These are phyloP conservation scores for Colletotrichum musicola DNA, from an alignment of 2,329 filamentous ascomycete species.

Conservation along the genomic window DNA sequence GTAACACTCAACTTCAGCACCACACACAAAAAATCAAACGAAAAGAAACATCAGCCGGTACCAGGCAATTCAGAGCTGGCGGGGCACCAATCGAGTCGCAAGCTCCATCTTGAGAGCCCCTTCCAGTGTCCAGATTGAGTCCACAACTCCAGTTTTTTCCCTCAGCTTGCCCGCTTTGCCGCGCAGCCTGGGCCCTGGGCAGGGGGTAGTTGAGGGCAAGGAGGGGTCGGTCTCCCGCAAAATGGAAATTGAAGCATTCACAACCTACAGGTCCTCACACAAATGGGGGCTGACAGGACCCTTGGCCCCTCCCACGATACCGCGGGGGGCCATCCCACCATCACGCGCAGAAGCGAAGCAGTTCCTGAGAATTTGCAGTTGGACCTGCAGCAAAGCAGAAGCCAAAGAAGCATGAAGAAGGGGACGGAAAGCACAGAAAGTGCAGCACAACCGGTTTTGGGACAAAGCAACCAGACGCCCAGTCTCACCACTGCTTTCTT, in stretches of 20 bases:
- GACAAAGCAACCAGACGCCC: neutral
- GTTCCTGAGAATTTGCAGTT: neutral
- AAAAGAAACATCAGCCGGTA: neutral
- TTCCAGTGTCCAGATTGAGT: neutral
- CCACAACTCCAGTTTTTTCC: slow-evolving; percentile 19
- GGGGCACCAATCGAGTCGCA: slow-evolving; percentile 17
- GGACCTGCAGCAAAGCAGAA: neutral
- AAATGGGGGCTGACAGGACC: neutral
- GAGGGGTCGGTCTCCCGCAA: neutral
- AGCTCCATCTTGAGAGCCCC: neutral
- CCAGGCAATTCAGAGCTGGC: no score
- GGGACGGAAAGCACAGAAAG: no score
- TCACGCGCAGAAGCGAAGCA: slow-evolving; percentile 4
- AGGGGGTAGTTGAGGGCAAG: neutral
- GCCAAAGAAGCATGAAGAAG: neutral
- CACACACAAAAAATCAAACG: neutral
- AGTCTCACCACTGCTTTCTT: slow-evolving; percentile 24
- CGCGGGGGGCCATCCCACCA: slow-evolving; percentile 10
- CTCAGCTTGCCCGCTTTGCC: neutral
- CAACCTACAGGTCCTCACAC: neutral
- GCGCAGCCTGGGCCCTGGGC: no score
- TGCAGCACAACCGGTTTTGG: no score
- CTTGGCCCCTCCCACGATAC: neutral
- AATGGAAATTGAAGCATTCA: neutral
- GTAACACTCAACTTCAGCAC: neutral